These are phyloP conservation scores for Alisma plantagoaquatica DNA, from an alignment of 106 monocot species.

Conservation along the genomic window DNA sequence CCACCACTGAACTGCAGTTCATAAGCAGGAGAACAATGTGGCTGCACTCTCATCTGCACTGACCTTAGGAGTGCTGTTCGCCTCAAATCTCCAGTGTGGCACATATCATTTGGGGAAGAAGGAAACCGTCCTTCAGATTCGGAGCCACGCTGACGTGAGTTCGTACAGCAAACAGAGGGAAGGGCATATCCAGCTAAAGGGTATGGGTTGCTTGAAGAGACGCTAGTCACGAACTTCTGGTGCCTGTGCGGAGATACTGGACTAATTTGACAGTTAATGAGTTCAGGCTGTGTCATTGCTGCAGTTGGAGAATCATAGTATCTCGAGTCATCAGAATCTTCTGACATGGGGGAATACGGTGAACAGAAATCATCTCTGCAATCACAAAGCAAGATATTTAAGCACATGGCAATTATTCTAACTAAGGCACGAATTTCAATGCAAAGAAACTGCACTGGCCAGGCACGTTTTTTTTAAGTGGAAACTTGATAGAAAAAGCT, in stretches of 20 bases:
- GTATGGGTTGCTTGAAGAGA: slow-evolving; percentile 11
- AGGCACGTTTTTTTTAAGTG: no score
- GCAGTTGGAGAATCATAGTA: slow-evolving; percentile 31
- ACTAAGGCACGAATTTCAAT: slow-evolving; percentile 1
- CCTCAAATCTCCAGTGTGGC: slow-evolving; percentile 70
- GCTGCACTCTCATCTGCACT: slow-evolving; percentile 78
- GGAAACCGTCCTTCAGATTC: slow-evolving; percentile 77
- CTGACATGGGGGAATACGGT: slow-evolving; percentile 88
- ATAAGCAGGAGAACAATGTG: slow-evolving; percentile 27
- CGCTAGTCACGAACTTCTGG: slow-evolving; percentile 14
- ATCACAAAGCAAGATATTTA: not conserved
- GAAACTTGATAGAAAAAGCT: no score
- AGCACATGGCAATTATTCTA: no score
- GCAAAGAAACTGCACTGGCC: not conserved
- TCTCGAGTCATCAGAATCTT: slow-evolving; percentile 79
- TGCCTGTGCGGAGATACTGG: slow-evolving; percentile 62
- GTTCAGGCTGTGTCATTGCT: slow-evolving; percentile 22
- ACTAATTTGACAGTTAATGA: slow-evolving; percentile 27
- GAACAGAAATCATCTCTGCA: slow-evolving; percentile 62
- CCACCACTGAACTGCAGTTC: slow-evolving; percentile 27
- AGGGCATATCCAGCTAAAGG: slow-evolving; percentile 34
- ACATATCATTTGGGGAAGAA: slow-evolving; percentile 82
- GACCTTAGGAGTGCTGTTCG: slow-evolving; percentile 72
- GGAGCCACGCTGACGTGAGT: slow-evolving; percentile 50
- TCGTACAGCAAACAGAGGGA: slow-evolving; percentile 39